A percentile compares a stretch with the other conserved stretches of the same genome.
Evolutionary conservation across 2,329 filamentous ascomycete genomes (phyloP).

Genomic region (Aspergillus eucalypticola): DNA sequence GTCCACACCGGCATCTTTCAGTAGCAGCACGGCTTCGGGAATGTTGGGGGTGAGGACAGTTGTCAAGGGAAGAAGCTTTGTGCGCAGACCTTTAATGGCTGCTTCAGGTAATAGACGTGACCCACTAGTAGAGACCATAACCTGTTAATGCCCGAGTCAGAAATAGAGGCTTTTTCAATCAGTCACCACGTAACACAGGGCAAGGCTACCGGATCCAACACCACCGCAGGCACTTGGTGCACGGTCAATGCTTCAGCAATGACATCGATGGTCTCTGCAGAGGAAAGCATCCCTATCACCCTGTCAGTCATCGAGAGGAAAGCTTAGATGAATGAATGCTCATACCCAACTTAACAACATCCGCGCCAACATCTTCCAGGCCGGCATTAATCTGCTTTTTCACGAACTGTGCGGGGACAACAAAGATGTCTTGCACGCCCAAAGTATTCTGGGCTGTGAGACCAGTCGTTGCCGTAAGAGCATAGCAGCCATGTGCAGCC

Average conservation of each 20-base stretch:
- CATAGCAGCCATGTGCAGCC: conserved; percentile 88
- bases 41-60: conserved; percentile 52
- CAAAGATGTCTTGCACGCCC: conserved; percentile 78
- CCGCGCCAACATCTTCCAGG: conserved; percentile 78
- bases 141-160: conserved; percentile 52
- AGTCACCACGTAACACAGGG: not conserved
- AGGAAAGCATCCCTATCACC: conserved; percentile 76
- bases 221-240: conserved; percentile 59
- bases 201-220: conserved; percentile 71
- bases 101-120: conserved; percentile 48
- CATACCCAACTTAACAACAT: conserved; percentile 87
- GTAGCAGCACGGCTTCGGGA: conserved; percentile 48
- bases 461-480: conserved; percentile 92
- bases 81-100: conserved; percentile 43
- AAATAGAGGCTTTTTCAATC: not conserved
- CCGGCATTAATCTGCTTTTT: conserved; percentile 82
- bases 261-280: conserved; percentile 66
- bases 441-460: conserved; percentile 94
- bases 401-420: conserved; percentile 76
- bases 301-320: not conserved
- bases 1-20: conserved; percentile 42
- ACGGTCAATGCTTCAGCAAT: conserved; percentile 65
- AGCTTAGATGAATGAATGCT: not conserved
- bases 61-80: conserved; percentile 45
- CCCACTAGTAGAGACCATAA: conserved; percentile 71